Evolutionary conservation across 148 eudicot species (phyloP), one percentile per base, ranked within the genome.

Genomic region (Amaranthus hypochondriacus): DNA sequence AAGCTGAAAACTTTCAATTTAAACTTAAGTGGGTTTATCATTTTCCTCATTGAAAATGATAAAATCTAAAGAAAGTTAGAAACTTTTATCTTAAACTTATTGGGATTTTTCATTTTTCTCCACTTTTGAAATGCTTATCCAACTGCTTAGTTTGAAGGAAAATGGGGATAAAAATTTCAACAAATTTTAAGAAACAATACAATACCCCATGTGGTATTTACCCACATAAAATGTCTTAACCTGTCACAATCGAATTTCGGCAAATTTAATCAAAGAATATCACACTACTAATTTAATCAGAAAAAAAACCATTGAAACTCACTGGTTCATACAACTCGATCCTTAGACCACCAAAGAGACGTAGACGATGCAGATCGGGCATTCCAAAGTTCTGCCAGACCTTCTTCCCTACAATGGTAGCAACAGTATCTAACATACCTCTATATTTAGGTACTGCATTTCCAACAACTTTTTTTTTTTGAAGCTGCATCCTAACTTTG

Each of bases 261-360:
- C 10, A 66, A 44, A 67, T 54, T 66, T 56, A 69, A 55, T 62
- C 46, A 49, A 48, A 4, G 50, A 21, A 75, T 60, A 28, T 18
- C 53, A 48, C 15, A 73, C 15, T 43, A 7, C 5, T 6, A 46
- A 18, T 46, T 39, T 21, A 5, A 14, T 62, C 8, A 58, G 56
- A 55, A 69, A 58, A 71, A 71, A 60, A 50, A 28, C 44, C 6
- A 71, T 12, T 5, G 42, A 69, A 83, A 83, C 97, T 65, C 78
- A 95, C 99, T 73, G 99, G 99, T 70, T 95, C 99, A 74, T 95
- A 95, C 70, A 95, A 76, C 48, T 96, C 99, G 46, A 95, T 95
- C 84, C 99, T 87, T 71, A 95, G 66, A 70, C 99, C 97, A 78
- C 99, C 99, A 78, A 76, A 92, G 76, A 95, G 69, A 72, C 97